A percentile compares a stretch with the other conserved stretches of the same genome.
Evolutionary conservation across 2,329 filamentous ascomycete genomes (phyloP).

Genomic region (Cladosporium sp.): DNA sequence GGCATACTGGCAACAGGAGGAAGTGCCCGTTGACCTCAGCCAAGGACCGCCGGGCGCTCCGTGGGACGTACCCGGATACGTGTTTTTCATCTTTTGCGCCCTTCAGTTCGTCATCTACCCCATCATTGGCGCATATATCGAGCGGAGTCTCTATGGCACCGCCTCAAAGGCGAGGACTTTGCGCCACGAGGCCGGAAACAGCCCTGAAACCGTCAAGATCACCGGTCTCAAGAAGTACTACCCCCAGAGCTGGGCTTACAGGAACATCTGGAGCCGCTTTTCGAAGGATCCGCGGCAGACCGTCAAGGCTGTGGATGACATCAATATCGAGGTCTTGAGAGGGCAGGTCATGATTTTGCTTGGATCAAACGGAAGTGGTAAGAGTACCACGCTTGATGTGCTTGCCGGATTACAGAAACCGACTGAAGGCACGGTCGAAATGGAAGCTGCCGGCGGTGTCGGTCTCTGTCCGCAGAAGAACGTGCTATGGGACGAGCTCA

Average conservation of each 20-base stretch:
- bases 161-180: conserved; percentile 50
- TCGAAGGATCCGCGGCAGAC: conserved; percentile 50
- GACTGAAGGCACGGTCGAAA: conserved; percentile 67
- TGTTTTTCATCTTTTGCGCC: conserved; percentile 69
- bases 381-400: conserved; percentile 81
- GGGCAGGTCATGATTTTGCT: conserved; percentile 83
- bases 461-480: conserved; percentile 91
- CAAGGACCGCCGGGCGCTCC: conserved; percentile 49
- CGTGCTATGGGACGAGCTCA: conserved; percentile 84
- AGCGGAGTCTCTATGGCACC: conserved; percentile 69
- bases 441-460: conserved; percentile 71
- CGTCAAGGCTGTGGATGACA: conserved; percentile 70
- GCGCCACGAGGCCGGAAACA: conserved; percentile 21
- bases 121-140: conserved; percentile 65
- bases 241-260: conserved; percentile 55
- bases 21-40: conserved; percentile 55
- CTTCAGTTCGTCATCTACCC: conserved; percentile 75
- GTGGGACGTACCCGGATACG: conserved; percentile 66
- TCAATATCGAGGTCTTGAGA: conserved; percentile 64
- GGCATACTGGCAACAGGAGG: conserved; percentile 66
- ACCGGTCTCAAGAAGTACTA: conserved; percentile 74
- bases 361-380: conserved; percentile 84
- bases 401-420: conserved; percentile 77
- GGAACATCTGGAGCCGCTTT: conserved; percentile 40
- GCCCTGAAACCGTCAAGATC: conserved; percentile 58